Base-by-base conservation (phyloP, 2,329 filamentous ascomycete genomes). In the Diaporthe ampelina region DNA sequence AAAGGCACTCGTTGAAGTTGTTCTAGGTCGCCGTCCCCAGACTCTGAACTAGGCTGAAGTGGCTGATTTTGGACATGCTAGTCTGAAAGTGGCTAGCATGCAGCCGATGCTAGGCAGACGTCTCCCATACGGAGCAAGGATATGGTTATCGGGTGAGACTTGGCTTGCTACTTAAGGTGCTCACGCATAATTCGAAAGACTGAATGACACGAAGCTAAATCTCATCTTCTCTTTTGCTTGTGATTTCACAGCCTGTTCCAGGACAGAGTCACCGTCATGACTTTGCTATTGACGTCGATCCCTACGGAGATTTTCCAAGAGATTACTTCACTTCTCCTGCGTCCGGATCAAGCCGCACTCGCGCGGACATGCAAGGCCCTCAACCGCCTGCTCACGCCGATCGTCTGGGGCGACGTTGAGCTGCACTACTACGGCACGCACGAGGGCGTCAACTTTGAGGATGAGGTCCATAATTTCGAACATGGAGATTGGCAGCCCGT, bases 341-440 rank as follows among this genome's bases (percentile, higher is more conserved):
- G 57, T n/a, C 57, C 57, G 24, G 57, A 59, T 24, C 32, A 59
- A 59, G 57, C 57, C 40, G 57, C n/a, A 17, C 35, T 59, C 21
- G 32, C 57, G 21, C 57, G 57, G 35, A 59, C 57, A 3, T 59
- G 32, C 35, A 59, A 59, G n/a, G 21, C 57, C 8, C 35, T 40
- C 3, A 59, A 59, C 57, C 21, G 35, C 21, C 35, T 59, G 21
- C 57, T 59, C 57, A 59, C 57, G 13, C 32, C 57, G 13, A 21
- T 59, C 13, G 9, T 59, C 21, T 59, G 57, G 57, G 57, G 35
- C 21, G 57, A 59, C 21, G 7, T 59, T 2, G 57, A 59, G n/a
- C 57, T 59, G 35, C 57, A 59, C 57, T 21, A 59, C 57, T 40
- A 15, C 4, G 57, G 57, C 35, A 59, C 57, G 11, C 57, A 59